Base-by-base conservation (phyloP, 306 rosid species). In the Cajanus cajan region DNA sequence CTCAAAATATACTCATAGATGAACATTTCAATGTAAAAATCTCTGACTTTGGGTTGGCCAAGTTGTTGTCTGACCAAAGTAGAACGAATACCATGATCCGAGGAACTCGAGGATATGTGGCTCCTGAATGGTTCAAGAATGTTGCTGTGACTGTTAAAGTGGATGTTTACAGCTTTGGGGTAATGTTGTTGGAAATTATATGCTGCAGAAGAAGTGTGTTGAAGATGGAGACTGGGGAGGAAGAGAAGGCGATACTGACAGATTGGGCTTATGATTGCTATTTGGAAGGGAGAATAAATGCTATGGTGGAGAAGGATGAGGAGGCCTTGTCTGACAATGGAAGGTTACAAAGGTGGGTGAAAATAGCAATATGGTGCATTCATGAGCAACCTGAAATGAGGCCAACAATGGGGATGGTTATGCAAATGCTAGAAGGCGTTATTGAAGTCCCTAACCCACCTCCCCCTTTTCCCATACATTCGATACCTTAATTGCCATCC, bases 71-170 rank as follows among this genome's bases (percentile, higher is more conserved):
- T 5, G 76, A 83, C 48, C 83, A 86, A 5, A 86, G 81, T 16
- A 19, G 64, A 78, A 83, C 89, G 0, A 63, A 40, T 0, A 86
- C 86, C 0, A 78, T 54, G 86, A 81, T 86, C 5, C 80, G 90
- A 48, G 90, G 90, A 78, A 87, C 87, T 0, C 33, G 69, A 28
- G 90, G 87, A 40, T 83, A 87, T 37, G 90, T 87, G 10, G 86
- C 90, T 64, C 90, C 82, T 9, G 87, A 84, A 43, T 87, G 90
- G 90, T 87, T 87, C 71, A 87, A 79, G 71, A 87, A 78, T 78
- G 78, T 87, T 39, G 75, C 82, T 0, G 84, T 84, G 64, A 87
- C 82, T 0, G 74, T 69, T 55, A 84, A 87, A 51, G 90, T 87
- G 24, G 90, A 87, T 74, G 86, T 81, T 45, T 87, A 84, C 22